Evolutionary conservation across 768 basidiomycete genomes (phyloP), one percentile per base, ranked within the genome.

Genomic region (Pleurotus sapidus): DNA sequence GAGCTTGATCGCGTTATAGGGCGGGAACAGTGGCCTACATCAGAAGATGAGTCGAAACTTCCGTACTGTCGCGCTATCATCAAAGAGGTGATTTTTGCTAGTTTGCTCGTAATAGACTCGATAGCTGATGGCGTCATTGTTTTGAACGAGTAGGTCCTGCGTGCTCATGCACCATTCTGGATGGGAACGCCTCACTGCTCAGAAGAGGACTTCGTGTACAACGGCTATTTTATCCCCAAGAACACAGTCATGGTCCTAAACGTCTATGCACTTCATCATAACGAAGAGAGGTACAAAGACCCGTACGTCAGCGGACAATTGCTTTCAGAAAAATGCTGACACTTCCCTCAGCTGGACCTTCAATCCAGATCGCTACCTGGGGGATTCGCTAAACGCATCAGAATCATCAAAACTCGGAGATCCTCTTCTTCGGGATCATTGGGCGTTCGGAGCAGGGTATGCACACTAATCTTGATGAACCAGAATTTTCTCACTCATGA

Each of bases 401-500:
- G 72, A 74, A 55, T 73, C 72, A 0, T 65, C 72, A 14, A 69
- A 70, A 15, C 68, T 68, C 11, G 9, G 62, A 5, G 56, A 73
- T 51, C 60, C 65, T 4, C 58, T 61, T 59, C 63, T 70, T 11
- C 62, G 74, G 6, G 74, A 75, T 57, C 72, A 75, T 47, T 75
- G 72, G 72, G 55, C 66, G 8, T 75, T 75, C 48, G 74, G 74
- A 17, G 71, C 68, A 0, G 74, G 73, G 72, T 73, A 57, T 3
- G 70, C 64, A 9, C 8, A 37, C 12, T 8, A 17, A 45, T 9
- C 12, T 6, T 12, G 23, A 17, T 15, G 5, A 7, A 45, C 15
- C 8, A 14, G 15, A 20, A 6, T 40, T 38, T 5, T 23, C 38
- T 14, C n/a, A 9, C 17, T 7, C 34, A 11, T 8, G 5, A n/a